Base-by-base conservation (phyloP, 495 filamentous ascomycete genomes). In the Peziza echinospora region DNA sequence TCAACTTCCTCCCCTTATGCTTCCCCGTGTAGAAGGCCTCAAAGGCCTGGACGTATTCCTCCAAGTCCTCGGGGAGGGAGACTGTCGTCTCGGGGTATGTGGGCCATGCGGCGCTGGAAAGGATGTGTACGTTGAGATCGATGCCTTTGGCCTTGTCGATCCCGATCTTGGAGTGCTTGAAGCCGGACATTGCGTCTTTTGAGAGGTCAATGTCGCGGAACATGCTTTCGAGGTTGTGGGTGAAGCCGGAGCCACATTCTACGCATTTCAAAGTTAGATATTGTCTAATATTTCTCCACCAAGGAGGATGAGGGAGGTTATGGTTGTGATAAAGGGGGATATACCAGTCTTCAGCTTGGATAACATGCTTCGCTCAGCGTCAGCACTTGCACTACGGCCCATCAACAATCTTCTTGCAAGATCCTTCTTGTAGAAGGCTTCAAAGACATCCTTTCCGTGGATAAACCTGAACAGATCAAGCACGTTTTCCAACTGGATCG, bases 351-450 rank as follows among this genome's bases (percentile, higher is more conserved):
- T 92, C 46, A 99, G 65, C 51, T 86, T 78, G 22, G 80, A 62
- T 23, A 96, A 69, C 91, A 96, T 99, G 64, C 78, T 91, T 49
- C 84, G 74, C 64, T 99, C 89, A 0, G 89, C 87, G 64, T 96
- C 91, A 17, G 82, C 78, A 55, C 82, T 92, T 9, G 89, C 89
- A 58, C 84, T 93, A 49, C 86, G 74, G 24, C 76, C 78, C 78
- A 96, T 81, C 34, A 99, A 67, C 21, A 99, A 66, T 23, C 89
- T 73, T 6, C 83, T 72, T 1, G 91, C 86, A 42, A 99, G 75
- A 56, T 93, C 87, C 49, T 83, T 89, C 68, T 96, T 96, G 69
- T 99, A 99, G 56, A 99, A 96, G 4, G 85, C 89, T 55, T 96
- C 89, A 54, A 99, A 99, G 0, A 93, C 84, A 34, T 85, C 85